Conservation (phyloP, 257 asterid species). For the Salvia splendens region DNA sequence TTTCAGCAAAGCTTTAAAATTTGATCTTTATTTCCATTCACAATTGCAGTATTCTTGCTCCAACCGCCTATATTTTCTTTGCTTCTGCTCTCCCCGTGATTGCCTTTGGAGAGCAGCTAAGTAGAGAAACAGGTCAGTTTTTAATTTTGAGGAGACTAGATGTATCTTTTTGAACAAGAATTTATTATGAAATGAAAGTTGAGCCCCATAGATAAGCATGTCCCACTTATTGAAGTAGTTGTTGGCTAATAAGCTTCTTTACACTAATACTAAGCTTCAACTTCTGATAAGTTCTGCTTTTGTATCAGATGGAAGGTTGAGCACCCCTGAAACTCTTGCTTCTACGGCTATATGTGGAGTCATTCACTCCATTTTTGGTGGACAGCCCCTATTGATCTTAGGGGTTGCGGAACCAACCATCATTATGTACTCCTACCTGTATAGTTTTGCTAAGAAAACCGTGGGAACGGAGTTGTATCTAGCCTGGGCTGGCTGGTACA, state of each 20-base stretch:
- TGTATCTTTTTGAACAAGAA: not conserved
- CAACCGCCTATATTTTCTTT: conserved; percentile 67
- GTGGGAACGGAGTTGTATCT: conserved; percentile 63
- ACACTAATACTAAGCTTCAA: not conserved
- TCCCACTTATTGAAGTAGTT: conserved; percentile 7
- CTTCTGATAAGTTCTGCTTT: too few species aligned
- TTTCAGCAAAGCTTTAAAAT: not conserved
- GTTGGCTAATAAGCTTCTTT: conserved; percentile 9
- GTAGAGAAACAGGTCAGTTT: conserved; percentile 55
- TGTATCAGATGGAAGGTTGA: conserved; percentile 38
- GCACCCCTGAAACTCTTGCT: conserved; percentile 62
- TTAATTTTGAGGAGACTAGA: too few species aligned
- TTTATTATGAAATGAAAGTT: not conserved
- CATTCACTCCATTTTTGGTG: conserved; percentile 77
- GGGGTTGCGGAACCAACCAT: conserved; percentile 98
- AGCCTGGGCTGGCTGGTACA: conserved; percentile 91
- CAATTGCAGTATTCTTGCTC: conserved; percentile 55
- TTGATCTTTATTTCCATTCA: conserved; percentile 14
- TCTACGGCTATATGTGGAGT: conserved; percentile 85
- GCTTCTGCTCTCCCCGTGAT: conserved; percentile 67
- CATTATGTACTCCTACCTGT: conserved; percentile 81
- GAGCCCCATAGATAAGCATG: not conserved
- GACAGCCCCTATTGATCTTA: conserved; percentile 79
- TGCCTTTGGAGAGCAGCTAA: conserved; percentile 70
- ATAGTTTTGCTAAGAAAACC: conserved; percentile 53